Conservation (phyloP, 2,329 filamentous ascomycete genomes). For the Ceratocystis ficicola region DNA sequence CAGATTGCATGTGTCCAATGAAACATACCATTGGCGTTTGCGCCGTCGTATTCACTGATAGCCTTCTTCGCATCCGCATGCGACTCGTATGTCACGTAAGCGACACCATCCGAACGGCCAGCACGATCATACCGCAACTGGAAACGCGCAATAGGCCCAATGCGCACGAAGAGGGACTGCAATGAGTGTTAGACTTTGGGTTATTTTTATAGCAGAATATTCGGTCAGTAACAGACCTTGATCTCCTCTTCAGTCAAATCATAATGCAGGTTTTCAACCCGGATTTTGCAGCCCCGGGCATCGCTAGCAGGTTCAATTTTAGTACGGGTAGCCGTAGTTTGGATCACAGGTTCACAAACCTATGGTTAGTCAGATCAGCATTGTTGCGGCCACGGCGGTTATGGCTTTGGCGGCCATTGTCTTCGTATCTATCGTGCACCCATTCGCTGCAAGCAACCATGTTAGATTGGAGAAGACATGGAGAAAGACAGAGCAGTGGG, state of each 20-base stretch:
- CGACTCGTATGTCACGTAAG: conserved; percentile 67
- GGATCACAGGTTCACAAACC: conserved; percentile 10
- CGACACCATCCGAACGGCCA: conserved; percentile 73
- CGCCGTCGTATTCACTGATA: conserved; percentile 70
- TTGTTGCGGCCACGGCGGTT: conserved; percentile 35
- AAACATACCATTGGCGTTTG: conserved; percentile 65
- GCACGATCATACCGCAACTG: conserved; percentile 74
- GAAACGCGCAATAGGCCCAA: conserved; percentile 58
- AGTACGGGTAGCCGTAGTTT: not conserved
- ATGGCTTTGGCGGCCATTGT: conserved; percentile 44
- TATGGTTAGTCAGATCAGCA: conserved; percentile 7
- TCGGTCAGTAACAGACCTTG: conserved; percentile 40
- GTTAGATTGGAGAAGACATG: not conserved
- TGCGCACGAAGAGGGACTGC: conserved; percentile 53
- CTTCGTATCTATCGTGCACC: conserved; percentile 86
- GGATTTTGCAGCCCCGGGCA: conserved; percentile 54
- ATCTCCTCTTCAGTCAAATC: conserved; percentile 78
- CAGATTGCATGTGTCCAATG: not conserved
- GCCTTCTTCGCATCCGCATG: conserved; percentile 61
- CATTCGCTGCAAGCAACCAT: conserved; percentile 54
- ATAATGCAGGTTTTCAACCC: conserved; percentile 84
- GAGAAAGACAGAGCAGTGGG: not conserved
- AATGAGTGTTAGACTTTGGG: not conserved
- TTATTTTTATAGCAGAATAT: not conserved
- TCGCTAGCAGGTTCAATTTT: conserved; percentile 32